These are phyloP conservation scores for Aureobasidium lini DNA, from an alignment of 2,329 filamentous ascomycete genomes.

Conservation along the genomic window DNA sequence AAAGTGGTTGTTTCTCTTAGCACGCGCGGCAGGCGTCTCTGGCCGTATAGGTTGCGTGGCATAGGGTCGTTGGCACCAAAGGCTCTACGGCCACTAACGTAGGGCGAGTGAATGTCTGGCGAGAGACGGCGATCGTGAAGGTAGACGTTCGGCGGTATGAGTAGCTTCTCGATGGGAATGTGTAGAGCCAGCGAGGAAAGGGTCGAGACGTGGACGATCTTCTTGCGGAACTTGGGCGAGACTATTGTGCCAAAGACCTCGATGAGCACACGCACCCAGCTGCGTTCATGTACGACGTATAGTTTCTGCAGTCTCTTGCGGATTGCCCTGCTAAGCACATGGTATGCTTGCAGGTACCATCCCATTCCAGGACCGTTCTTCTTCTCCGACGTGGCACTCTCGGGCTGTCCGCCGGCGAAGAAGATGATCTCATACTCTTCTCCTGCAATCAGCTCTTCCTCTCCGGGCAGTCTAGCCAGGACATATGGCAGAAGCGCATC, in stretches of 20 bases:
- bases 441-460: conserved; percentile 47
- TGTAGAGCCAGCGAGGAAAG: conserved; percentile 43
- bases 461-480: conserved; percentile 45
- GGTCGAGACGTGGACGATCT: conserved; percentile 49
- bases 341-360: conserved; percentile 52
- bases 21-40: conserved; percentile 43
- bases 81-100: conserved; percentile 38
- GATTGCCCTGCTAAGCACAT: conserved; percentile 47
- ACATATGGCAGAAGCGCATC: conserved; percentile 49
- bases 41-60: conserved; percentile 37
- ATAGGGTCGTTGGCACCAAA: conserved; percentile 43
- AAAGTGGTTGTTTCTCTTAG: conserved; percentile 48
- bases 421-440: conserved; percentile 51
- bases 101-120: conserved; percentile 40
- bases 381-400: conserved; percentile 35
- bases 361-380: conserved; percentile 45
- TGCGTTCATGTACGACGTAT: conserved; percentile 51
- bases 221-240: conserved; percentile 50
- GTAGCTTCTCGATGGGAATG: conserved; percentile 44
- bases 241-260: conserved; percentile 51
- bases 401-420: conserved; percentile 47
- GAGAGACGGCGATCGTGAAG: conserved; percentile 46
- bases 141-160: conserved; percentile 48
- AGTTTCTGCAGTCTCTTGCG: conserved; percentile 49
- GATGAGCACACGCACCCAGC: conserved; percentile 49